A percentile compares a stretch with the other conserved stretches of the same genome.
phyloP scores from a whole-genome alignment of 2,329 filamentous ascomycete genomes.

The Colletotrichum phormii region DNA sequence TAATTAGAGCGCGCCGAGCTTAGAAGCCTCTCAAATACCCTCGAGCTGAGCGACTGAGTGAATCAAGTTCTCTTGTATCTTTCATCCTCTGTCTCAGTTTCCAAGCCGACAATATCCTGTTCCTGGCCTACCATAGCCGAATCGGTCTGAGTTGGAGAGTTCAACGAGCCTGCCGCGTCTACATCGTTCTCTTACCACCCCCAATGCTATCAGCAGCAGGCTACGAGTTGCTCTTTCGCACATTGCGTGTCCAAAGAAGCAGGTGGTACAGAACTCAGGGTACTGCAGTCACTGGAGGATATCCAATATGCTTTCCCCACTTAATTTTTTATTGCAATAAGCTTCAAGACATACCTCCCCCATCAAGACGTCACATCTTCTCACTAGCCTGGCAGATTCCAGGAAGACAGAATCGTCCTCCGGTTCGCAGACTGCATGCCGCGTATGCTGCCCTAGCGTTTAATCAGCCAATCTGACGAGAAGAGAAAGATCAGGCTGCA shows the following conservation, averaged over 20 bases:
- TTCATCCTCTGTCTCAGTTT: neutral
- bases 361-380: neutral
- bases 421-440: neutral
- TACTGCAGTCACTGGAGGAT: neutral
- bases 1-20: neutral
- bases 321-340: neutral
- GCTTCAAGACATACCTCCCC: neutral
- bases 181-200: neutral
- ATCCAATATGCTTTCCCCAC: neutral
- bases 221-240: neutral
- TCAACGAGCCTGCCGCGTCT: neutral
- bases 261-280: neutral
- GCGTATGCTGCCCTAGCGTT: conserved; percentile 14
- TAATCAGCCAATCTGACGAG: conserved; percentile 6
- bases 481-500: neutral
- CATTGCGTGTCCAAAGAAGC: neutral
- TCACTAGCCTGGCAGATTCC: neutral
- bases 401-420: neutral
- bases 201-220: neutral
- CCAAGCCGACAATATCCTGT: neutral
- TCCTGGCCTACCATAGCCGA: neutral
- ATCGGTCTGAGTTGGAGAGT: neutral
- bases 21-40: neutral
- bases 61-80: neutral
- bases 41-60: neutral